Evolutionary conservation across 2,329 filamentous ascomycete species (phyloP).

Genomic region (Ceratocystis ficicola): DNA sequence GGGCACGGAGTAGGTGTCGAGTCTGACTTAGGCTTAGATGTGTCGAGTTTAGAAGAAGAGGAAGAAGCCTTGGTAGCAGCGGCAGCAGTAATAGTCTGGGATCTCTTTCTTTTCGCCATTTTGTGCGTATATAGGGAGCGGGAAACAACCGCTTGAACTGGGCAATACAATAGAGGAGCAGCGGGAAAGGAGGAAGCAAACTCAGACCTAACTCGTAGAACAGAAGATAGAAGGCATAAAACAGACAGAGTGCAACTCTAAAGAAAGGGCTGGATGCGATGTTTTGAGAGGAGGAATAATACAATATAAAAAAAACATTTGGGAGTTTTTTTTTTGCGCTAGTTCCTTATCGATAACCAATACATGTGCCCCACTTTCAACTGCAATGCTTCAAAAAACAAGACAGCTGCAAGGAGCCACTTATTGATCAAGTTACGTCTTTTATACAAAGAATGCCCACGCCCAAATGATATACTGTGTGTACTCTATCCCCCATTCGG

Average conservation of each 20-base stretch:
- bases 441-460: too few species aligned
- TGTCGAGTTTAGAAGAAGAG: conserved; percentile 13
- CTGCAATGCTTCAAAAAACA: not conserved
- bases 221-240: not conserved
- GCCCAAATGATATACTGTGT: too few species aligned
- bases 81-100: conserved; percentile 27
- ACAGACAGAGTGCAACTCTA: not conserved
- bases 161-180: not conserved
- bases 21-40: conserved; percentile 6
- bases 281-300: not conserved
- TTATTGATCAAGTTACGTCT: too few species aligned
- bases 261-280: not conserved
- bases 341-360: conserved; percentile 23
- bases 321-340: not conserved
- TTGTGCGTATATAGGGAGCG: not conserved
- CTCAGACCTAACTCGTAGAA: not conserved
- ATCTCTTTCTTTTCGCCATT: conserved; percentile 43
- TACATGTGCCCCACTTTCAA: conserved; percentile 12
- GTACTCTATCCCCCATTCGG: not conserved
- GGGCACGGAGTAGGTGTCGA: not conserved
- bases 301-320: not conserved
- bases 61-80: conserved; percentile 28
- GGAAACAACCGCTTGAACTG: not conserved
- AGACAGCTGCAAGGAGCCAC: too few species aligned
- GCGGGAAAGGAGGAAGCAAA: not conserved